Evolutionary conservation across 768 basidiomycete genomes (phyloP).

Genomic region (Pisolithus microcarpus): DNA sequence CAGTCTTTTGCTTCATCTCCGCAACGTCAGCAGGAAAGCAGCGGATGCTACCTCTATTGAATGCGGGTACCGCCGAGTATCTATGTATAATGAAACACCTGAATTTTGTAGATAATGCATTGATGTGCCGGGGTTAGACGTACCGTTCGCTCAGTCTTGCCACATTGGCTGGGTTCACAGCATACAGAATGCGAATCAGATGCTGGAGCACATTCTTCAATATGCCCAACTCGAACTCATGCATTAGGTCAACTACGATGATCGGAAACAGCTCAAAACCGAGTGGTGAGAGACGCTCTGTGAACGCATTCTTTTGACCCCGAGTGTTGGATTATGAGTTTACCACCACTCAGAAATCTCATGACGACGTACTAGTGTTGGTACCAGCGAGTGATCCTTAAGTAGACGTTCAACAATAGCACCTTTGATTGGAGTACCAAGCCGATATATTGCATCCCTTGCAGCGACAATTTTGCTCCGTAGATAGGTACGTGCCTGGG

Average conservation of each 20-base stretch:
- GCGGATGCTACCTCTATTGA: conserved; percentile 26
- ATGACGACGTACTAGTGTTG: conserved; percentile 3
- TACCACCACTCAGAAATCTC: background rate
- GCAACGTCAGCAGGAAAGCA: conserved; percentile 29
- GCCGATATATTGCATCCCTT: conserved; percentile 3
- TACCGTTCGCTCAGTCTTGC: background rate
- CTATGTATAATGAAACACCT: conserved; percentile 1
- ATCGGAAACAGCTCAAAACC: conserved; percentile 21
- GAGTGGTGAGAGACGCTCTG: conserved; percentile 10
- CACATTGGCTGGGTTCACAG: conserved; percentile 1
- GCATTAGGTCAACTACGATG: conserved; percentile 32
- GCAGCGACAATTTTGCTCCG: background rate
- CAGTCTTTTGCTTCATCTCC: conserved; percentile 29
- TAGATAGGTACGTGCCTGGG: background rate
- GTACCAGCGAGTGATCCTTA: conserved; percentile 6
- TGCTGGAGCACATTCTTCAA: conserved; percentile 33
- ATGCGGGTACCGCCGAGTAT: conserved; percentile 8
- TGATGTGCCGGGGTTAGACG: background rate
- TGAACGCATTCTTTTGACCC: conserved; percentile 28
- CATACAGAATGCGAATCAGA: conserved; percentile 26
- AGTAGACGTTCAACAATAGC: background rate
- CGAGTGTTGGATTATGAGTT: background rate
- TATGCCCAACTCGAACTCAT: conserved; percentile 34
- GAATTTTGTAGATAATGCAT: background rate
- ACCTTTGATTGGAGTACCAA: conserved; percentile 4